Evolutionary conservation across 257 asterid genomes (phyloP).

Genomic region (Rauvolfia tetraphylla): DNA sequence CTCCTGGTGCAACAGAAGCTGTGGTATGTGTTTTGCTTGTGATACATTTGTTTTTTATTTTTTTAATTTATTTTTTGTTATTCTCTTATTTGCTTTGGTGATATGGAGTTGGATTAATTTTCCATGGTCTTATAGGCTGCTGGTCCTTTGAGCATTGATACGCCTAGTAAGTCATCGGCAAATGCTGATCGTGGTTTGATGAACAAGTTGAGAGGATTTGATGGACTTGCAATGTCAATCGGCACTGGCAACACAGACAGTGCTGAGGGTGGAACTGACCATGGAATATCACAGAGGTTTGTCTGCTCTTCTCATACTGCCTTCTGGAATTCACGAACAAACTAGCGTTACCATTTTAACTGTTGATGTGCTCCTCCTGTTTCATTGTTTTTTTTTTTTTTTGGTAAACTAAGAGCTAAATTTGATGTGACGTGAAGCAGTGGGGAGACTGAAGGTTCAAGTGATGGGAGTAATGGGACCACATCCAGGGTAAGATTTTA

Average conservation of each 20-base stretch:
- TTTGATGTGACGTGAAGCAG: constrained; percentile 37
- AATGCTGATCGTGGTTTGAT: constrained; percentile 55
- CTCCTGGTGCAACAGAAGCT: constrained; percentile 29
- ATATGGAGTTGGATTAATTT: neutral
- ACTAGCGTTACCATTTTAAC: neutral
- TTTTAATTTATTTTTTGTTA: neutral
- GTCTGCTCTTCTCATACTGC: constrained; percentile 15
- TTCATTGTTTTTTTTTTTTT: constrained; percentile 13
- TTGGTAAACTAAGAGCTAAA: constrained; percentile 13
- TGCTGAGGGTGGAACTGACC: constrained; percentile 59
- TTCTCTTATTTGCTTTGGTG: neutral
- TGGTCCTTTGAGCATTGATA: constrained; percentile 54
- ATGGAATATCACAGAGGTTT: constrained; percentile 68
- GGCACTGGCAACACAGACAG: constrained; percentile 60
- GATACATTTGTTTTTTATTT: neutral
- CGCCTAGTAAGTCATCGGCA: constrained; percentile 55
- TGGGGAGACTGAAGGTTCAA: constrained; percentile 72
- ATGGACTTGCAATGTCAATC: constrained; percentile 80
- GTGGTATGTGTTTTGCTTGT: constrained; percentile 15
- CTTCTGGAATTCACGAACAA: neutral
- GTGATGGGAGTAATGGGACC: constrained; percentile 79
- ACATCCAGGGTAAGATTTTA: constrained; percentile 47
- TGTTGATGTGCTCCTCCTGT: neutral
- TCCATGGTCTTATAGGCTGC: constrained; percentile 50
- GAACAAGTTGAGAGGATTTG: constrained; percentile 72